Percentiles rank a stretch among this genome's conserved stretches.
Evolutionary conservation across 371 early-diverging fungal species (phyloP).

Genomic region (Mortierella sp.): DNA sequence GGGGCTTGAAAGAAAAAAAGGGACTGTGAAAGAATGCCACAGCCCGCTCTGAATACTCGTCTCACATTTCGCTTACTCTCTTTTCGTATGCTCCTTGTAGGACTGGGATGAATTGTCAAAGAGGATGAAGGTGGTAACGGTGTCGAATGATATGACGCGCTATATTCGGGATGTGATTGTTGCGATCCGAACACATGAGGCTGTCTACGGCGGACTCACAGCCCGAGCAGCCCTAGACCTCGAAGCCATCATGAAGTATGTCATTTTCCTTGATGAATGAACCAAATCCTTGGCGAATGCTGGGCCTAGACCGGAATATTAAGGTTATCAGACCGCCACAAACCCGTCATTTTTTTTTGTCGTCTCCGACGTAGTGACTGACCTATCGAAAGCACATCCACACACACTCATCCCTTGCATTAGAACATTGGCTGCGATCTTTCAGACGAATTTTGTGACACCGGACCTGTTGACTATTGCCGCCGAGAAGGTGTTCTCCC

Average conservation of each 20-base stretch:
- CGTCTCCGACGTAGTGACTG: neutral
- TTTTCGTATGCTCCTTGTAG: conserved; percentile 29
- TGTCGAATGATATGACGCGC: conserved; percentile 70
- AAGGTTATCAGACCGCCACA: neutral
- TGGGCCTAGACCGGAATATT: neutral
- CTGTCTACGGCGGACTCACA: conserved; percentile 72
- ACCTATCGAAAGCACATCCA: too few relatives aligned
- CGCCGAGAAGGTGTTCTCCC: conserved; percentile 69
- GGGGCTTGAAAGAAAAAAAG: neutral
- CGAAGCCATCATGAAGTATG: conserved; percentile 68
- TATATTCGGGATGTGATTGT: conserved; percentile 76
- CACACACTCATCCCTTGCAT: neutral
- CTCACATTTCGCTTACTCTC: neutral
- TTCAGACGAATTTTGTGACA: conserved; percentile 68
- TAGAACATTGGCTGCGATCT: conserved; percentile 69
- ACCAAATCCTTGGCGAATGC: neutral
- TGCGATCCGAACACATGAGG: conserved; percentile 71
- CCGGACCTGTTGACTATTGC: conserved; percentile 73
- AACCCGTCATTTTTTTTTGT: neutral
- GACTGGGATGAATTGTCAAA: conserved; percentile 67
- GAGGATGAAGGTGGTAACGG: conserved; percentile 63
- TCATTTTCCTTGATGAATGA: neutral
- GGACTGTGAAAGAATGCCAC: neutral
- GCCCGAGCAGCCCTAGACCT: conserved; percentile 71
- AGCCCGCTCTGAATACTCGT: neutral